Conservation (phyloP, 495 filamentous ascomycete species). For the Neurospora pannonica region DNA sequence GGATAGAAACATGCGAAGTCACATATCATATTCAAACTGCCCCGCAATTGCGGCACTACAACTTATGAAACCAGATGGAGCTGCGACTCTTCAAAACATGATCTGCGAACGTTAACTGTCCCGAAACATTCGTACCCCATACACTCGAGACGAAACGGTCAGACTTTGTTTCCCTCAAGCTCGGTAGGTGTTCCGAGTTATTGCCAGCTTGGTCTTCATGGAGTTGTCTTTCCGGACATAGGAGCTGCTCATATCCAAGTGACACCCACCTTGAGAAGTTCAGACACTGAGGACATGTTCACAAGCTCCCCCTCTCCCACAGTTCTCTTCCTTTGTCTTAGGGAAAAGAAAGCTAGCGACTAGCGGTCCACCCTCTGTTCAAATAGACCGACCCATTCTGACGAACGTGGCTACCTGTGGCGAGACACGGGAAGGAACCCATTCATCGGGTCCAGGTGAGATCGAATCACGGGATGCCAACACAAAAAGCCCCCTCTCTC, state of each 20-base stretch:
- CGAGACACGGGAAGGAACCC: not conserved
- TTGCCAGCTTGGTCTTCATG: not conserved
- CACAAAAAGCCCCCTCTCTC: not conserved
- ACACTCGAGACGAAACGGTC: not conserved
- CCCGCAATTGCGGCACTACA: not conserved
- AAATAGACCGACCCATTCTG: not conserved
- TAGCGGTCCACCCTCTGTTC: not conserved
- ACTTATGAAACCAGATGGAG: not conserved
- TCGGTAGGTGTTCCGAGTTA: not conserved
- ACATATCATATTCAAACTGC: not conserved
- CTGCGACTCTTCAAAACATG: not conserved
- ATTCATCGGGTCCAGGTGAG: not conserved
- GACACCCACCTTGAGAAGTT: too few relatives aligned
- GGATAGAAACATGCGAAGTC: not conserved
- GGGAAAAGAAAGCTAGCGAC: not conserved
- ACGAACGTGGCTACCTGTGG: not conserved
- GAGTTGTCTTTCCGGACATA: not conserved
- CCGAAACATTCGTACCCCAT: not conserved
- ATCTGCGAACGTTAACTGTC: not conserved
- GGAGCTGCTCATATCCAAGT: not conserved
- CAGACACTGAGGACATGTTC: too few relatives aligned
- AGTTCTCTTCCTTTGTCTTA: not conserved
- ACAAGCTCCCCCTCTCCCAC: not conserved
- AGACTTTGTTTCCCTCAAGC: not conserved
- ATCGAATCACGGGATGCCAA: not conserved